Conservation (phyloP, 805 yeast genomes). For the Hermanozyma aechmeae region DNA sequence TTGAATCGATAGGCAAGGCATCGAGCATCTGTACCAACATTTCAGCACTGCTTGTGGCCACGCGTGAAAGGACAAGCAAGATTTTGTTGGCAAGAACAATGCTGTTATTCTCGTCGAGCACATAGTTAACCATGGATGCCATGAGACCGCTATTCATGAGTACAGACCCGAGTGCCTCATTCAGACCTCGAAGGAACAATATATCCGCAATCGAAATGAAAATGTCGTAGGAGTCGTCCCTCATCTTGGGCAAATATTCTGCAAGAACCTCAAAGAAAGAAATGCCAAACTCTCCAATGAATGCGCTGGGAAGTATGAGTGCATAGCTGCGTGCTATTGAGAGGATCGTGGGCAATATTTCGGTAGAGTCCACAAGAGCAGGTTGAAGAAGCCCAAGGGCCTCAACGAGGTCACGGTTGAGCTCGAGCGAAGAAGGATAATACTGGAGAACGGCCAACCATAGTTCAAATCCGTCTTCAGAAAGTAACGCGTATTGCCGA, state of each 20-base stretch:
- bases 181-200: conserved; percentile 24
- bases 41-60: conserved; percentile 23
- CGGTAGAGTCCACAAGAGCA: conserved; percentile 65
- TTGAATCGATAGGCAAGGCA: conserved; percentile 16
- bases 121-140: conserved; percentile 30
- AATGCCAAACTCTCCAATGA: conserved; percentile 25
- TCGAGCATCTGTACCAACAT: conserved; percentile 24
- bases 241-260: conserved; percentile 46
- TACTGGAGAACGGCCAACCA: conserved; percentile 68
- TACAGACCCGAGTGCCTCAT: conserved; percentile 18
- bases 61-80: conserved; percentile 27
- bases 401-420: conserved; percentile 30
- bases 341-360: conserved; percentile 55
- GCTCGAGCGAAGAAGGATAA: conserved; percentile 32
- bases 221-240: conserved; percentile 61
- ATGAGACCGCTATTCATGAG: conserved; percentile 38
- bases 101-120: conserved; percentile 34
- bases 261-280: conserved; percentile 42
- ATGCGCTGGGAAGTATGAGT: conserved; percentile 34
- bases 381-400: conserved; percentile 43
- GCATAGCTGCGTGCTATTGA: conserved; percentile 57
- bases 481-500: conserved; percentile 41
- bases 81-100: conserved; percentile 30
- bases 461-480: conserved; percentile 82
- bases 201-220: conserved; percentile 48